Evolutionary conservation across 495 filamentous ascomycete species (phyloP), one percentile per base, ranked within the genome.

Genomic region (Darksidea phi): DNA sequence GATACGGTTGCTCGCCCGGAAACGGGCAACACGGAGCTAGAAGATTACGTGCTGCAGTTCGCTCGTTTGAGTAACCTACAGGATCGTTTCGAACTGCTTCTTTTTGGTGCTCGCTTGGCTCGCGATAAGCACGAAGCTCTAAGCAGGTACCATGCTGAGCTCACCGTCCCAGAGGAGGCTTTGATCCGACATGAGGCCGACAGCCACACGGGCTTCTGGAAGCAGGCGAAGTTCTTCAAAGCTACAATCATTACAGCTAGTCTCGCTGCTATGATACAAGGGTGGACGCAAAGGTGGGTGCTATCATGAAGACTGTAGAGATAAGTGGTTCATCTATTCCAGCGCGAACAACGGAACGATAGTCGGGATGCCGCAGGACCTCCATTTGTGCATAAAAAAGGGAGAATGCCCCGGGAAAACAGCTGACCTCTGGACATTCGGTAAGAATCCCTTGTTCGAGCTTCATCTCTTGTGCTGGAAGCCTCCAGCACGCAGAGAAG

Each of bases 71-170:
- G 36, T 23, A 13, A 41, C 18, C 28, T 58, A 6, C 13, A 50
- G 32, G 55, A 58, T 41, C 12, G 46, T 2, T 49, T 7, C 15
- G 46, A 58, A 17, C 28, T 58, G 23, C 18, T 58, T 10, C 7
- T 58, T 1, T 58, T 58, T 24, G 55, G 55, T 12, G 55, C 55
- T 41, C 55, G 55, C 7, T 43, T 58, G 4, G 55, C 55, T 10
- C 23, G 55, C n/a, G 55, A 58, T 20, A 58, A 58, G 46, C 46
- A 58, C 41, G 55, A 58, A 42, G 55, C 55, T 8, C 10, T 58
- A 43, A 58, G 11, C 28, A 21, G 55, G 26, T 58, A 58, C 32
- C 41, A 50, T 20, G 46, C 10, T 15, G 55, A 58, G 46, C 12
- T 58, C 26, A 58, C 55, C 7, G 46, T 6, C 21, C 55, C 17